Evolutionary conservation across 208 protist genomes (phyloP), one percentile per base, ranked within the genome.

Genomic region (Crithidia mellificae): DNA sequence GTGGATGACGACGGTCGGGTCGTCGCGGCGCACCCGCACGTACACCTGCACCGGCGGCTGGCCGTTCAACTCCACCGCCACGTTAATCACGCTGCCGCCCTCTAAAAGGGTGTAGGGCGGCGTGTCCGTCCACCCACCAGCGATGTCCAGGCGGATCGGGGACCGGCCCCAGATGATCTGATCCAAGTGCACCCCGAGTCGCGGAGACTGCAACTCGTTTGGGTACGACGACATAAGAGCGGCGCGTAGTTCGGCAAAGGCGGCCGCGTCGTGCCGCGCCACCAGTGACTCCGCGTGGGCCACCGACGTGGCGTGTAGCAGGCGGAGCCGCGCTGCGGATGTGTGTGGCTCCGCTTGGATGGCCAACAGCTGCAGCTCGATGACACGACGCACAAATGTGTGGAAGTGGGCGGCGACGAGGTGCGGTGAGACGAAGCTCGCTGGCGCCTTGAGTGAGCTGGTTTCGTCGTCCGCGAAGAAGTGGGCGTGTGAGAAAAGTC

Each of bases 91-190:
- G 22, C 64, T 74, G 43, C 85, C 85, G 29, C 85, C 85, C 44
- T 56, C 44, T 32, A 86, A 30, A 6, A 83, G n/a, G 17, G 67
- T 77, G 71, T 82, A 79, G 9, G 86, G 86, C 52, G 86, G 86
- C 7, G 86, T 89, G 67, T 89, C 86, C 0, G 83, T 85, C 86
- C 86, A 92, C 32, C 72, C 86, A 5, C 86, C 80, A 17, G 78
- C 68, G 6, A 92, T 7, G 52, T 92, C 86, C 22, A 92, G 72
- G 15, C 86, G 83, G 2, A 79, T 74, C 8, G 85, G 83, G 20
- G 66, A 68, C 43, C 78, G 74, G 38, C 61, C 76, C 78, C 75
- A 82, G 51, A 88, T 73, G 22, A 86, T 74, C 50, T 86, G 77
- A 36, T 86, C 77, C 15, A 77, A 63, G 27, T 75, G 68, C 34